phyloP scores from a whole-genome alignment of 2,329 filamentous ascomycete genomes.

The Penicillium crustosum region DNA sequence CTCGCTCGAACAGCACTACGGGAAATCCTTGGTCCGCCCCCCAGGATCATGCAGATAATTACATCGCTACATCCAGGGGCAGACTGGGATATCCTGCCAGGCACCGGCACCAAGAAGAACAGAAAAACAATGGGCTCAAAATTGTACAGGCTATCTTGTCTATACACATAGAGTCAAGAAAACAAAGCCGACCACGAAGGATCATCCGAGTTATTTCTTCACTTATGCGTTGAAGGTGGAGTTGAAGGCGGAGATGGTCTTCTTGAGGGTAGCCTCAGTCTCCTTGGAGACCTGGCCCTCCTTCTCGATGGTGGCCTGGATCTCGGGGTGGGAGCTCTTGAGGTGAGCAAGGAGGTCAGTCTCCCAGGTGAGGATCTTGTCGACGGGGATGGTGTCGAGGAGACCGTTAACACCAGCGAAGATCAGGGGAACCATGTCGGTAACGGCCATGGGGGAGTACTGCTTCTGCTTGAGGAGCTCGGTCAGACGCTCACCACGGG shows the following conservation, averaged over 20 bases:
- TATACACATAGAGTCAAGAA: conserved; percentile 46
- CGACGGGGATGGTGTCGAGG: conserved; percentile 84
- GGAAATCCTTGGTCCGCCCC: conserved; percentile 9
- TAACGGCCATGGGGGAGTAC: conserved; percentile 97
- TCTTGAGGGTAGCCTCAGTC: conserved; percentile 63
- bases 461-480: conserved; percentile 99
- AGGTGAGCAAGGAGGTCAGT: conserved; percentile 89
- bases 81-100: conserved; percentile 18
- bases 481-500: conserved; percentile 96
- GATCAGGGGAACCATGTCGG: conserved; percentile 99
- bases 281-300: conserved; percentile 97
- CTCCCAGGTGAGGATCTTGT: conserved; percentile 93
- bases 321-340: conserved; percentile 81
- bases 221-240: conserved; percentile 73
- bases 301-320: conserved; percentile 86
- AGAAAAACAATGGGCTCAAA: conserved; percentile 45
- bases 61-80: conserved; percentile 33
- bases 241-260: conserved; percentile 76
- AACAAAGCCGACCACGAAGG: conserved; percentile 39
- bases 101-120: conserved; percentile 27
- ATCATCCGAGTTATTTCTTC: conserved; percentile 36
- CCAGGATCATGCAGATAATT: conserved; percentile 17
- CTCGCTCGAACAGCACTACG: conserved; percentile 10
- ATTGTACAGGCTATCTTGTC: conserved; percentile 49
- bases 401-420: conserved; percentile 98